Evolutionary conservation across 2,329 filamentous ascomycete species (phyloP), one percentile per base, ranked within the genome.

Genomic region (Arachnomyces sp.): DNA sequence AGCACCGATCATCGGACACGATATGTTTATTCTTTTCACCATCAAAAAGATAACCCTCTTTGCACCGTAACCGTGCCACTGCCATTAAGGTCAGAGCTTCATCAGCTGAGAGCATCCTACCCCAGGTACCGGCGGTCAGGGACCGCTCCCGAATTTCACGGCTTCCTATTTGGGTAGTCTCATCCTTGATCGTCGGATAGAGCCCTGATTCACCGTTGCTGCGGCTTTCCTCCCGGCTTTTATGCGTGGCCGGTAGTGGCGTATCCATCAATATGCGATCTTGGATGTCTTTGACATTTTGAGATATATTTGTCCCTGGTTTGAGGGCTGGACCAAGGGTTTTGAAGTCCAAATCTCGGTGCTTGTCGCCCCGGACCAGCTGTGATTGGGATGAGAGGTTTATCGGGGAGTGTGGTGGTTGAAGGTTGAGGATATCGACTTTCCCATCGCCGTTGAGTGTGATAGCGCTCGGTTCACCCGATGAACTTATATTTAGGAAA

Each of bases 11-110:
- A 38, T 79, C 75, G 2, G 66, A 59, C 3, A 78, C 61, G 17
- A 82, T 72, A 6, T 62, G 55, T 45, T 69, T 69, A 48, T 82
- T 82, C 39, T 65, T 72, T 15, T 60, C 57, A 43, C 71, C 73
- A 45, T 80, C 68, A 34, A 80, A 63, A 2, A 68, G 49, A 44
- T 72, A 72, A 1, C 69, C 78, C 52, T 75, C 74, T 43, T 68
- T 66, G 51, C 77, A 80, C 11, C 78, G 60, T 14, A 59, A 49
- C 28, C 69, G 46, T 28, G 51, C 66, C 4, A 73, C 55, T 2
- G 65, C 64, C 48, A 59, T 55, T 35, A 63, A 49, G 14, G 62
- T 59, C 39, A 70, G 53, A 7, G 62, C 61, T 46, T 70, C 63
- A 36, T 61, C 48, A 7, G 61, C 55, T 16, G 53, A 56, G 3